A percentile compares a stretch with the other conserved stretches of the same genome.
Evolutionary conservation across 169 alveolate genomes (phyloP).

Genomic region (Babesia sp.): DNA sequence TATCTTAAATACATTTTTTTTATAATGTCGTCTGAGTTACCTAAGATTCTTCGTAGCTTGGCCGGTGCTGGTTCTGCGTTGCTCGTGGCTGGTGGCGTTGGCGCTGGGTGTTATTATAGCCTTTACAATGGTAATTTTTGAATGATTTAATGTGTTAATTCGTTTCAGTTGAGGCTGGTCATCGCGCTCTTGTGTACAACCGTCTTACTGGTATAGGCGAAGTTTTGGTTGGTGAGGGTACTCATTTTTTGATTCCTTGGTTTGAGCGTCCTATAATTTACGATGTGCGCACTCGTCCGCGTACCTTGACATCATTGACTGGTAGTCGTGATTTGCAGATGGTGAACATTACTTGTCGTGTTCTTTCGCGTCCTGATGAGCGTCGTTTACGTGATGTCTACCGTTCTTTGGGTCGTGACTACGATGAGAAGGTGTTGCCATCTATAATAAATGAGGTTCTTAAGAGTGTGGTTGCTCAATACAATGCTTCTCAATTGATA

Average conservation of each 20-base stretch:
- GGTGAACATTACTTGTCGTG: slow-evolving; percentile 94
- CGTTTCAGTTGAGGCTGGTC: slow-evolving; percentile 91
- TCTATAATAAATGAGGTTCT: slow-evolving; percentile 95
- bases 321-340: slow-evolving; percentile 94
- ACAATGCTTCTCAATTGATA: slow-evolving; percentile 94
- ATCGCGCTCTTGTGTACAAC: slow-evolving; percentile 90
- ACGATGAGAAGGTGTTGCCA: slow-evolving; percentile 96
- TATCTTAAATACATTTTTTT: background rate
- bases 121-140: slow-evolving; percentile 42
- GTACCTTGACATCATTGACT: slow-evolving; percentile 88
- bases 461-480: slow-evolving; percentile 95
- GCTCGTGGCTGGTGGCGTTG: slow-evolving; percentile 43
- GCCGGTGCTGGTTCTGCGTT: slow-evolving; percentile 63
- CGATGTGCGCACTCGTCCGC: slow-evolving; percentile 92
- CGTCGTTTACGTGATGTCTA: slow-evolving; percentile 84
- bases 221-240: slow-evolving; percentile 91
- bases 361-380: slow-evolving; percentile 89
- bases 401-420: slow-evolving; percentile 89
- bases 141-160: background rate
- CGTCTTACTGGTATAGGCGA: slow-evolving; percentile 80
- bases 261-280: slow-evolving; percentile 93
- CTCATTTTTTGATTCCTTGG: slow-evolving; percentile 93
- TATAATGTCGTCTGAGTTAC: slow-evolving; percentile 29
- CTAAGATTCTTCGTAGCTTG: slow-evolving; percentile 14
- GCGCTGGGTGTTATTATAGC: slow-evolving; percentile 28